phyloP scores from a whole-genome alignment of 1,139 yeast species.

The Debaryomyces psychrophilus region DNA sequence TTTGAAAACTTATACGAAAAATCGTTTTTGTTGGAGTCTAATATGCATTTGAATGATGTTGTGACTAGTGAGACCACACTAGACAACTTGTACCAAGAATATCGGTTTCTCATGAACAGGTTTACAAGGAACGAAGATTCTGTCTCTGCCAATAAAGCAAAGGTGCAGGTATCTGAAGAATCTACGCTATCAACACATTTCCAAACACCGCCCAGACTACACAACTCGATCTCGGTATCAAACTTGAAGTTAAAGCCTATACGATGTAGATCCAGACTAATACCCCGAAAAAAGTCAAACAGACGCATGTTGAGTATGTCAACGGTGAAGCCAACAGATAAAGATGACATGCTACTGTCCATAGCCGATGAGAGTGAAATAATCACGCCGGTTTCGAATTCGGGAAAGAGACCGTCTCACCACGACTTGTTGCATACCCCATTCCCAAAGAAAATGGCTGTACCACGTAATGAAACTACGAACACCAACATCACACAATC shows the following conservation, averaged over 20 bases:
- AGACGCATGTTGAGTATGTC: constrained; percentile 45
- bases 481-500: neutral
- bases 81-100: constrained; percentile 54
- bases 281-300: constrained; percentile 45
- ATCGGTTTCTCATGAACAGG: constrained; percentile 31
- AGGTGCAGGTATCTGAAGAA: neutral
- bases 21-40: constrained; percentile 39
- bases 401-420: neutral
- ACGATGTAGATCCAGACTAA: constrained; percentile 35
- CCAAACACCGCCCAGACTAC: constrained; percentile 19
- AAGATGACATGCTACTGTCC: constrained; percentile 13
- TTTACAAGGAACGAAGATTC: constrained; percentile 2
- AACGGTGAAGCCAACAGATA: constrained; percentile 40
- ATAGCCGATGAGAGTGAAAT: neutral
- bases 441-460: neutral
- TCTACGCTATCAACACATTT: neutral
- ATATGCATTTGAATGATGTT: constrained; percentile 33
- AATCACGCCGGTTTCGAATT: neutral
- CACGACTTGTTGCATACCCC: neutral
- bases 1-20: constrained; percentile 37
- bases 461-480: neutral
- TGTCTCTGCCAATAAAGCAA: neutral
- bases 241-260: constrained; percentile 46
- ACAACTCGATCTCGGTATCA: constrained; percentile 36
- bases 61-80: constrained; percentile 51